Evolutionary conservation across 2,329 filamentous ascomycete species (phyloP).

Genomic region (Talaromyces sp.): DNA sequence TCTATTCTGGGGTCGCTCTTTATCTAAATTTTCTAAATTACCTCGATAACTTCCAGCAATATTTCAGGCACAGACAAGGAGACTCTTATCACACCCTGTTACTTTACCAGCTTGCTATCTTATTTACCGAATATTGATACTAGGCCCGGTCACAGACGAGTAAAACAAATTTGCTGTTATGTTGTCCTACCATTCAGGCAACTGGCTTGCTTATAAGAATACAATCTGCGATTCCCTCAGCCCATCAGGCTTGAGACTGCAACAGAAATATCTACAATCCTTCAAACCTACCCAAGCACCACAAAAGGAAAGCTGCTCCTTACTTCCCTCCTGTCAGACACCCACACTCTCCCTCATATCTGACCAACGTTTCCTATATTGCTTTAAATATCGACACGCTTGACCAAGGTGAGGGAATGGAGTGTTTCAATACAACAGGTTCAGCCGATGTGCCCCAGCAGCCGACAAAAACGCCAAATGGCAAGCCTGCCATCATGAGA

Average conservation of each 20-base stretch:
- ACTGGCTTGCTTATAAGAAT: not conserved
- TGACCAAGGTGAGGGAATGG: not conserved
- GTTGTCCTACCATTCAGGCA: not conserved
- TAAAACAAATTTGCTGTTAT: not conserved
- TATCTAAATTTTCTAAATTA: too few relatives aligned
- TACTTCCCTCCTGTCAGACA: not conserved
- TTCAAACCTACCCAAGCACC: not conserved
- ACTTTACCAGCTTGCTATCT: not conserved
- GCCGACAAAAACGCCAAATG: not conserved
- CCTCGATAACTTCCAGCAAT: not conserved
- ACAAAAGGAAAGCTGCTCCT: not conserved
- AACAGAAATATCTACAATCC: not conserved
- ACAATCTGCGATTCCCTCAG: not conserved
- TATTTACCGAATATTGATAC: not conserved
- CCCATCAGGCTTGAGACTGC: not conserved
- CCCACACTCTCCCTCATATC: not conserved
- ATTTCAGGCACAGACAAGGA: not conserved
- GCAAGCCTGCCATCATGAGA: constrained; percentile 41
- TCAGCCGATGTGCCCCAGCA: not conserved
- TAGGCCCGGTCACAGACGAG: not conserved
- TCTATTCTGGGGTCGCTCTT: not conserved
- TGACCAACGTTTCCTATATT: not conserved
- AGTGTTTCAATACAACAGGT: not conserved
- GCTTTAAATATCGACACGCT: not conserved
- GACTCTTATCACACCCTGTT: not conserved